A percentile compares a stretch with the other conserved stretches of the same genome.
phyloP scores from a whole-genome alignment of 768 basidiomycete genomes.

The Tremella mesenterica region DNA sequence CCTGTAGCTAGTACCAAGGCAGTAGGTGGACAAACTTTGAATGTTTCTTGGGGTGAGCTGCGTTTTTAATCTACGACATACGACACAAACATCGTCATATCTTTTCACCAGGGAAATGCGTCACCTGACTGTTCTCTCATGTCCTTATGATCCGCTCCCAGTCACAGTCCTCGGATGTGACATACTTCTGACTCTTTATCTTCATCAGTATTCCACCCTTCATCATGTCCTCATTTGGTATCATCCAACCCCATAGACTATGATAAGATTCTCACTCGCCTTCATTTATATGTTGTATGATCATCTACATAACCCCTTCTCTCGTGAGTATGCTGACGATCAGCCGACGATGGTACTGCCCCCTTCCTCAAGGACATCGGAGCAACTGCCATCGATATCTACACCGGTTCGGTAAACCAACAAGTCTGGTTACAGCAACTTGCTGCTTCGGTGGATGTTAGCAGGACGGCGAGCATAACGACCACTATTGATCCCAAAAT shows the following conservation, averaged over 20 bases:
- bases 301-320: too few relatives aligned
- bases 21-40: constrained; percentile 35
- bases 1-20: constrained; percentile 26
- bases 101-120: too few relatives aligned
- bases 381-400: constrained; percentile 39
- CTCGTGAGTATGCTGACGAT: too few relatives aligned
- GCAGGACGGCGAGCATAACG: constrained; percentile 26
- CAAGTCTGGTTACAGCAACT: constrained; percentile 42
- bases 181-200: too few relatives aligned
- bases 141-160: not conserved
- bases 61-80: too few relatives aligned
- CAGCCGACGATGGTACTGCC: constrained; percentile 39
- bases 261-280: too few relatives aligned
- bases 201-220: too few relatives aligned
- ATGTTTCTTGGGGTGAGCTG: constrained; percentile 39
- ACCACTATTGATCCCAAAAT: constrained; percentile 37
- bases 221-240: too few relatives aligned
- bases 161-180: too few relatives aligned
- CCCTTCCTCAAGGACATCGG: constrained; percentile 35
- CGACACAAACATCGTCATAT: too few relatives aligned
- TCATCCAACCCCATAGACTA: too few relatives aligned
- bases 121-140: not conserved
- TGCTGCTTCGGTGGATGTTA: constrained; percentile 40
- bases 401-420: constrained; percentile 33
- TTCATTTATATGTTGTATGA: not conserved